Percentiles rank a stretch among this genome's conserved stretches.
Evolutionary conservation across 495 filamentous ascomycete species (phyloP).

Genomic region (Venustampulla echinocandica): DNA sequence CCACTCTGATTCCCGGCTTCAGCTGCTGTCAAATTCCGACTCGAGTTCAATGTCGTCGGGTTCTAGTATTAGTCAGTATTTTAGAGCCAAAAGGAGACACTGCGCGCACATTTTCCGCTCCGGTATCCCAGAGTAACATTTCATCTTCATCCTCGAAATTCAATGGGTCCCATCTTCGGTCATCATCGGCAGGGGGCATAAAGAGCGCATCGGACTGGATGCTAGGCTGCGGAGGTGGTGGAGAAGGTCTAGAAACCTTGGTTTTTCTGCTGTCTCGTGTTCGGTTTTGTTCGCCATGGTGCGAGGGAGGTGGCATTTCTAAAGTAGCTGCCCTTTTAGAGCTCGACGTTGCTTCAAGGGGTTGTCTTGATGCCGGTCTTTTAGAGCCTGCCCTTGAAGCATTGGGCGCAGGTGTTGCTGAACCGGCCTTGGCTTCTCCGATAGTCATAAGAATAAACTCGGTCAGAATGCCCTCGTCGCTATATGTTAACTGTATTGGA

Average conservation of each 20-base stretch:
- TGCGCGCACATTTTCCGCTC: constrained; percentile 44
- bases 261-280: constrained; percentile 5
- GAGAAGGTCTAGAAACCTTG: constrained; percentile 26
- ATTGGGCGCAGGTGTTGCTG: constrained; percentile 31
- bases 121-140: constrained; percentile 75
- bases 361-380: constrained; percentile 19
- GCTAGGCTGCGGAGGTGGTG: constrained; percentile 50
- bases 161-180: constrained; percentile 72
- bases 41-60: constrained; percentile 26
- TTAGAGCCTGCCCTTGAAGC: constrained; percentile 12
- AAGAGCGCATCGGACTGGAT: constrained; percentile 69
- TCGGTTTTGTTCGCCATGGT: constrained; percentile 6
- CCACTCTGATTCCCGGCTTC: constrained; percentile 17
- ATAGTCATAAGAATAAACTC: constrained; percentile 94
- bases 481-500: constrained; percentile 78
- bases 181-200: constrained; percentile 62
- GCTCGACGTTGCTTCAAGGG: constrained; percentile 18
- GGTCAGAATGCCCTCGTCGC: constrained; percentile 60
- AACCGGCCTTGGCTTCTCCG: constrained; percentile 50
- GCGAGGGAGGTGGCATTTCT: constrained; percentile 20
- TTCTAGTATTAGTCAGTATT: constrained; percentile 21
- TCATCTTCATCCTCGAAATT: constrained; percentile 58
- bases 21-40: constrained; percentile 26
- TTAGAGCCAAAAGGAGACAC: too few species aligned
- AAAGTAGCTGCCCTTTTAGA: constrained; percentile 13